A percentile compares a stretch with the other conserved stretches of the same genome.
Conservation (phyloP, 371 early-diverging fungal genomes). For the Mortierella sp. region DNA sequence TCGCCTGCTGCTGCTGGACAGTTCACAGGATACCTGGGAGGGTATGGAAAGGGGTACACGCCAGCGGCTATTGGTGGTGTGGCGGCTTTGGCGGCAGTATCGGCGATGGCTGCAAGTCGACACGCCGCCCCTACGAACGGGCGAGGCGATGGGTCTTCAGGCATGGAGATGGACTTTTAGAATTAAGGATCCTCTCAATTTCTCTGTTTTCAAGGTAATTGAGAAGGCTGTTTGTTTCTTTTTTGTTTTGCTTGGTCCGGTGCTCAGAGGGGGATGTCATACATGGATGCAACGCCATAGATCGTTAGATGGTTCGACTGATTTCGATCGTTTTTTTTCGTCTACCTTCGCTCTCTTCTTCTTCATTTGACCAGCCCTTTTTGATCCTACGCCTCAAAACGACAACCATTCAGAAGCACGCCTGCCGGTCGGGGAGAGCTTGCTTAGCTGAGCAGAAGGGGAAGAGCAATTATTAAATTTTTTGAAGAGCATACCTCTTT, state of each 20-base stretch:
- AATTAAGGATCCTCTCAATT: not conserved
- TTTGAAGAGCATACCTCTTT: too few relatives aligned
- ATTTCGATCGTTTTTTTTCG: not conserved
- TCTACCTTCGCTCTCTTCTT: not conserved
- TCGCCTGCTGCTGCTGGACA: constrained; percentile 11
- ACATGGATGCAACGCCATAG: constrained; percentile 4
- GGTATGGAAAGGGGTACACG: constrained; percentile 44
- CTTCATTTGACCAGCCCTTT: not conserved
- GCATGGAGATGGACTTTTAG: constrained; percentile 52
- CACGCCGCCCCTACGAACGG: constrained; percentile 14
- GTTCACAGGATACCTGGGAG: constrained; percentile 40
- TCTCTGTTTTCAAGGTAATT: not conserved
- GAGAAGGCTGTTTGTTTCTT: not conserved
- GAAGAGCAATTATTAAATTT: too few relatives aligned
- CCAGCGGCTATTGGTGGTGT: constrained; percentile 51
- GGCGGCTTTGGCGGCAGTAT: constrained; percentile 50
- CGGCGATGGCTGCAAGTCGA: constrained; percentile 39
- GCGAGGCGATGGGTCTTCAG: constrained; percentile 14
- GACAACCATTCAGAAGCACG: too few relatives aligned
- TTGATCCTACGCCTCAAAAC: too few relatives aligned
- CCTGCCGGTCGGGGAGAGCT: not conserved
- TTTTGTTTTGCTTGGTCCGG: not conserved
- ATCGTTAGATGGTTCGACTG: not conserved
- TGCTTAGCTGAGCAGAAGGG: too few relatives aligned
- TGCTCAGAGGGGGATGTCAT: not conserved